Conservation (phyloP, 306 rosid genomes). For the Boehmeria nivea region DNA sequence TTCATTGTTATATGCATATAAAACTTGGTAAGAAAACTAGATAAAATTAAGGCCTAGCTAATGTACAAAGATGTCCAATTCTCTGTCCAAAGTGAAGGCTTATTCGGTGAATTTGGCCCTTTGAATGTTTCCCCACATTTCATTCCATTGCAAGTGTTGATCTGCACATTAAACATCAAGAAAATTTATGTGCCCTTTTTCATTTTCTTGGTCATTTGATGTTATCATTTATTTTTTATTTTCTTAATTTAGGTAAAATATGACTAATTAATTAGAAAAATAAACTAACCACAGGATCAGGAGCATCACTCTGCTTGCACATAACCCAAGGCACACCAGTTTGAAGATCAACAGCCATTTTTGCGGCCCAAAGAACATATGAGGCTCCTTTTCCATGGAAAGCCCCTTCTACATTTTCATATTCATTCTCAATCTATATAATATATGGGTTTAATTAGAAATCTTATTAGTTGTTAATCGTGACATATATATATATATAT, state of each 20-base stretch:
- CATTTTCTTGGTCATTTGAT: neutral
- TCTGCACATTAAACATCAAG: conserved; percentile 24
- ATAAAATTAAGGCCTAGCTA: neutral
- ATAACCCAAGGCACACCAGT: conserved; percentile 75
- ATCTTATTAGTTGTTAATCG: too few species aligned
- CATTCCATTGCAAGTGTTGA: conserved; percentile 80
- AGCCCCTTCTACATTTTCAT: conserved; percentile 48
- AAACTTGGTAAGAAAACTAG: too few species aligned
- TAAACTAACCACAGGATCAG: conserved; percentile 62
- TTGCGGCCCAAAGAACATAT: conserved; percentile 65
- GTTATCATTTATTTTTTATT: neutral
- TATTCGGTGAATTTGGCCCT: conserved; percentile 72
- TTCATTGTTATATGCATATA: neutral
- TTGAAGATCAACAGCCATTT: conserved; percentile 60
- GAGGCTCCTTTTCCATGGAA: conserved; percentile 31
- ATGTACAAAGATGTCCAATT: conserved; percentile 73
- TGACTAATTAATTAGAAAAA: neutral
- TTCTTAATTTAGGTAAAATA: neutral
- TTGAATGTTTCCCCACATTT: conserved; percentile 61
- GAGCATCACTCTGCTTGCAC: conserved; percentile 86
- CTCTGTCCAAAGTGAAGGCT: conserved; percentile 72
- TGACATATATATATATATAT: too few species aligned
- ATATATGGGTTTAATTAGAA: neutral
- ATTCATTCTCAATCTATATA: conserved; percentile 66
- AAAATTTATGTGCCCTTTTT: neutral